A percentile compares a stretch with the other conserved stretches of the same genome.
Evolutionary conservation across 495 filamentous ascomycete species (phyloP).

Genomic region (Aspergillus diversus): DNA sequence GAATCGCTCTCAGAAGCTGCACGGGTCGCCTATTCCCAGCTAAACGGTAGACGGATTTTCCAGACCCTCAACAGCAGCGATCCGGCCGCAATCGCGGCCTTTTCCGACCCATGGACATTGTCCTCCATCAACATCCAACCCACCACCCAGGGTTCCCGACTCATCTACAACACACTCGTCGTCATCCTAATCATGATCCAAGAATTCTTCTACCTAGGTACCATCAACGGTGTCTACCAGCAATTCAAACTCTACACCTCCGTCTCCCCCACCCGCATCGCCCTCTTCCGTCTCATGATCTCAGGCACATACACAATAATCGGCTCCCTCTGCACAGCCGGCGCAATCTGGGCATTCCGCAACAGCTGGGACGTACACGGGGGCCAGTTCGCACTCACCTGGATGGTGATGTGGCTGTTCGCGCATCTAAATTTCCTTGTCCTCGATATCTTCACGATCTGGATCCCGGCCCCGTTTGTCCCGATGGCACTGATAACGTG

Average conservation of each 20-base stretch:
- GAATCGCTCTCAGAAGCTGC: constrained; percentile 38
- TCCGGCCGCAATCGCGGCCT: constrained; percentile 36
- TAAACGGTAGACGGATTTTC: constrained; percentile 35
- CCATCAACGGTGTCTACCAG: constrained; percentile 43
- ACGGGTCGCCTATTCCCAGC: constrained; percentile 35
- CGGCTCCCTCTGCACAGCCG: constrained; percentile 49
- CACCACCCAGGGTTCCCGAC: constrained; percentile 51
- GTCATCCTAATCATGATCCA: constrained; percentile 55
- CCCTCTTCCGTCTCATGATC: constrained; percentile 43
- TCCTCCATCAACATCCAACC: constrained; percentile 45
- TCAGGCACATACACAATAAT: constrained; percentile 47
- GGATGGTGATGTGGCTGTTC: constrained; percentile 56
- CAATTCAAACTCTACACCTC: constrained; percentile 48
- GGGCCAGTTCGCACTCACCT: constrained; percentile 51
- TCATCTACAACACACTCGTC: constrained; percentile 56
- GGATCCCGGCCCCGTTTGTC: constrained; percentile 43
- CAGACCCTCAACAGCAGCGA: constrained; percentile 33
- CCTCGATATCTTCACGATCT: constrained; percentile 52
- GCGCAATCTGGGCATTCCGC: constrained; percentile 56
- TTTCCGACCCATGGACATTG: constrained; percentile 47
- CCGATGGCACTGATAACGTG: constrained; percentile 54
- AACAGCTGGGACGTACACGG: constrained; percentile 49
- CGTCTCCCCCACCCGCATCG: constrained; percentile 43
- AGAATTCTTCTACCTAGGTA: constrained; percentile 57
- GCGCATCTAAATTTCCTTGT: constrained; percentile 53